A percentile compares a stretch with the other conserved stretches of the same genome.
These are phyloP conservation scores for Grammothele lineata DNA, from an alignment of 768 basidiomycete genomes.

Conservation along the genomic window DNA sequence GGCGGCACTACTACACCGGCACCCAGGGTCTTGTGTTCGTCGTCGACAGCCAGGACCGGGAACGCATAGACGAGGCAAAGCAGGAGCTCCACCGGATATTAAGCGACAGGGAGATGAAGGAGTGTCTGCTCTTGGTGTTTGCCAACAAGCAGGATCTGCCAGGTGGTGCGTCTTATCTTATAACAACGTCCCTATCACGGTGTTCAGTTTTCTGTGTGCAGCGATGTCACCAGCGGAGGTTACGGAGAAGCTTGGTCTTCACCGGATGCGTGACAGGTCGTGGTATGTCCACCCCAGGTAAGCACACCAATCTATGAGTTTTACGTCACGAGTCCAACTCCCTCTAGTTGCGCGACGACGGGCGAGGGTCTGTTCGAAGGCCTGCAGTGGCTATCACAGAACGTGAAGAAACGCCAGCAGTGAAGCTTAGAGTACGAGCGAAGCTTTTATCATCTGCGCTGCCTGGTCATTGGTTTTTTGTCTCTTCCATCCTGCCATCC, in stretches of 20 bases:
- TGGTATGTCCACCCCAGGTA: conserved; percentile 99
- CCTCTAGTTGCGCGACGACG: conserved; percentile 85
- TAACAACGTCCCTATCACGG: neutral
- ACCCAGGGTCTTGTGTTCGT: conserved; percentile 98
- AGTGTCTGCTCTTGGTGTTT: conserved; percentile 95
- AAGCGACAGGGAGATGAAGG: conserved; percentile 97
- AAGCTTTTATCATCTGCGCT: conserved; percentile 11
- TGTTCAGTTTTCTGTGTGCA: conserved; percentile 24
- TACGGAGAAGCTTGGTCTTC: conserved; percentile 92
- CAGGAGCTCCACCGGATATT: conserved; percentile 94
- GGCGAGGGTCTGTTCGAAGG: conserved; percentile 98
- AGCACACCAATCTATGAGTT: conserved; percentile 18
- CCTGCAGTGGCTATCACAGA: conserved; percentile 95
- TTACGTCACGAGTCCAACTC: neutral
- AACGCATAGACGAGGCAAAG: conserved; percentile 94
- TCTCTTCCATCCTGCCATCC: conserved; percentile 25
- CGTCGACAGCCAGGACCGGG: conserved; percentile 93
- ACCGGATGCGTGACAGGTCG: conserved; percentile 93
- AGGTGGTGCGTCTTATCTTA: conserved; percentile 74
- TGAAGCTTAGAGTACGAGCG: conserved; percentile 31
- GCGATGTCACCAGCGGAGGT: conserved; percentile 99
- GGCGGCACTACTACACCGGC: conserved; percentile 99
- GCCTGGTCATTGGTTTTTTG: conserved; percentile 26
- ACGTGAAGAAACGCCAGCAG: conserved; percentile 89
- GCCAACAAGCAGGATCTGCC: conserved; percentile 99